Base-by-base conservation (phyloP, 441 rosid genomes). In the Erysimum cheiri region DNA sequence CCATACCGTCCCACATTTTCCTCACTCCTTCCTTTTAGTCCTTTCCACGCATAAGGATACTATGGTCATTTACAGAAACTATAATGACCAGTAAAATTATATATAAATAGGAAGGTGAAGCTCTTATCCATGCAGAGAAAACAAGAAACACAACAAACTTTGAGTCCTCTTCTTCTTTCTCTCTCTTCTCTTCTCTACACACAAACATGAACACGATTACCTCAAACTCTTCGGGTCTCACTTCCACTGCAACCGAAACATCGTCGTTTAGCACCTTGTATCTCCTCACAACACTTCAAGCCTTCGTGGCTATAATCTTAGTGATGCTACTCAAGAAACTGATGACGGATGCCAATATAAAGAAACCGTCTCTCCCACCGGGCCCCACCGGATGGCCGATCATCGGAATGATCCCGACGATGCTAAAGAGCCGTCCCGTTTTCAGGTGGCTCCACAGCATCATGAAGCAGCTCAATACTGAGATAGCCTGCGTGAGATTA, bases 311-410 rank as follows among this genome's bases (percentile, higher is more conserved):
- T 39, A 59, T 71, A 36, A 53, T 57, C 10, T 14, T 76, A 43
- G 15, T 71, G 50, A 53, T 65, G 29, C 39, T 76, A 52, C 40
- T 71, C 52, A 76, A 65, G 64, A 76, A 60, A 37, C 17, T 76
- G 17, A 4, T 62, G 43, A 44, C 58, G 3, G 13, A 40, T 66
- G 64, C 65, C 11, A 39, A 10, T 47, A 4, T 56, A 55, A 59
- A 67, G 56, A 67, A 55, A 48, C 1, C 22, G 40, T 49, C 60
- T 29, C 85, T 85, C 22, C 90, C 92, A 5, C 88, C 88, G 2
- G 85, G 96, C 2, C 91, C 92, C 19, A 55, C 47, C 13, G 83
- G 85, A 0, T 81, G 84, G 84, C 92, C 92, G 0, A 1, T 89
- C 2, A 6, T 89, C 11, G 88, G 92, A 2, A 75, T 71, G 76